Percentiles rank a stretch among this genome's conserved stretches.
Conservation (phyloP, 352 stramenopile genomes). For the Globisporangium yorkense region DNA sequence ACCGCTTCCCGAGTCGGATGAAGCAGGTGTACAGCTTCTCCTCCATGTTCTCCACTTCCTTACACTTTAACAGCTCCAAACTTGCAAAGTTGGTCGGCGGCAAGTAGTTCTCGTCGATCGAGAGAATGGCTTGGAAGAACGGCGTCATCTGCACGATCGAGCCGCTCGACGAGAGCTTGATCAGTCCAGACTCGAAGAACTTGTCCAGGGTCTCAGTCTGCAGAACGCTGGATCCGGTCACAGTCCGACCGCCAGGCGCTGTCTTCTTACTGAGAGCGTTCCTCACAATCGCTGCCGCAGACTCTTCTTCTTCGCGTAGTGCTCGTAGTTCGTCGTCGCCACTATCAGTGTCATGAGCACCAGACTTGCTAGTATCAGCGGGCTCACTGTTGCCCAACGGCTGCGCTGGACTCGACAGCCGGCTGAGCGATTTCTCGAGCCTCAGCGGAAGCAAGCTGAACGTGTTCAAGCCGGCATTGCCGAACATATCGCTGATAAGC, state of each 20-base stretch:
- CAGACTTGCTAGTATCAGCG: background rate
- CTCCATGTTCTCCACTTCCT: constrained; percentile 44
- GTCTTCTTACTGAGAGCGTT: constrained; percentile 35
- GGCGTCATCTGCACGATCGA: constrained; percentile 30
- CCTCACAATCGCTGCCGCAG: constrained; percentile 33
- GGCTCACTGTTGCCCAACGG: background rate
- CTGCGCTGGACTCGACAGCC: constrained; percentile 1
- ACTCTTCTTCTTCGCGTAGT: constrained; percentile 25
- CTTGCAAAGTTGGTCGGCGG: constrained; percentile 46
- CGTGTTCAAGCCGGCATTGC: constrained; percentile 34
- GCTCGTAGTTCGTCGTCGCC: constrained; percentile 12
- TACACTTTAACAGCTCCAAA: constrained; percentile 50
- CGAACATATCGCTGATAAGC: constrained; percentile 43
- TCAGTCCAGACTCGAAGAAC: constrained; percentile 42
- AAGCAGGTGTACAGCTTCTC: constrained; percentile 49
- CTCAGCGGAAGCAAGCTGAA: constrained; percentile 30
- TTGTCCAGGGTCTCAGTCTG: constrained; percentile 47
- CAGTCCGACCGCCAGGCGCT: background rate
- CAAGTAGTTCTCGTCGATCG: constrained; percentile 46
- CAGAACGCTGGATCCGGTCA: constrained; percentile 3
- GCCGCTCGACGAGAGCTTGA: constrained; percentile 30
- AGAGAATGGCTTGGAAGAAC: constrained; percentile 44
- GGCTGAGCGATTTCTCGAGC: constrained; percentile 20
- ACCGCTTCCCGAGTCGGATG: constrained; percentile 31
- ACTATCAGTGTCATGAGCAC: background rate